Percentiles rank a stretch among this genome's conserved stretches.
Evolutionary conservation across 177 flowering plant species (phyloP).

Genomic region (Vitis hybrid): DNA sequence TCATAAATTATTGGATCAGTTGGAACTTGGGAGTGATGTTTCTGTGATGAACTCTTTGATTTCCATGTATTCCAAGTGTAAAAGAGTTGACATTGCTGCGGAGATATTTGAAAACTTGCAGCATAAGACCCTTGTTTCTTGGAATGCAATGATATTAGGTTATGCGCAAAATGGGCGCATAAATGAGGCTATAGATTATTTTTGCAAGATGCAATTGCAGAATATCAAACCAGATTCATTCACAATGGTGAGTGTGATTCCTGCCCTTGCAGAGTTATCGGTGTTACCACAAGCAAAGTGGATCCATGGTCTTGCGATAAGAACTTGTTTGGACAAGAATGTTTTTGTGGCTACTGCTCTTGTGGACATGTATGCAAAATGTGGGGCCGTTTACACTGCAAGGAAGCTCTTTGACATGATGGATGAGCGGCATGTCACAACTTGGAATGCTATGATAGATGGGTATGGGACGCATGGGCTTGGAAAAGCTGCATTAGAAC

Average conservation of each 20-base stretch:
- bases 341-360: constrained; percentile 71
- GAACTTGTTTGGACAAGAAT: constrained; percentile 53
- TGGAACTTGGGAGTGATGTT: constrained; percentile 49
- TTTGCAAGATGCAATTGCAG: constrained; percentile 48
- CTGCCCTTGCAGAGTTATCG: constrained; percentile 75
- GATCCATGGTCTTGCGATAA: constrained; percentile 71
- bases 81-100: constrained; percentile 54
- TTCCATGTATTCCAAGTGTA: constrained; percentile 85
- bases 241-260: constrained; percentile 71
- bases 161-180: constrained; percentile 68
- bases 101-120: constrained; percentile 45
- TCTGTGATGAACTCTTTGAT: constrained; percentile 74
- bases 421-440: constrained; percentile 66
- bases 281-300: constrained; percentile 69
- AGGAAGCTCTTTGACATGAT: constrained; percentile 71
- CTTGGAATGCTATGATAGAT: constrained; percentile 95
- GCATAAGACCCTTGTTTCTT: constrained; percentile 63
- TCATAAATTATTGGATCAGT: constrained; percentile 45
- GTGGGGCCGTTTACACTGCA: constrained; percentile 71
- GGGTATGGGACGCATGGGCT: constrained; percentile 89
- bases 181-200: constrained; percentile 56
- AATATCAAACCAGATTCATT: constrained; percentile 59
- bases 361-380: constrained; percentile 75
- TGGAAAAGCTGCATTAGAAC: constrained; percentile 55
- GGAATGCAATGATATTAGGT: constrained; percentile 89